Percentiles rank a stretch among this genome's conserved stretches.
These are phyloP conservation scores for Picea mariana DNA, from an alignment of 83 land plant species.

Conservation along the genomic window DNA sequence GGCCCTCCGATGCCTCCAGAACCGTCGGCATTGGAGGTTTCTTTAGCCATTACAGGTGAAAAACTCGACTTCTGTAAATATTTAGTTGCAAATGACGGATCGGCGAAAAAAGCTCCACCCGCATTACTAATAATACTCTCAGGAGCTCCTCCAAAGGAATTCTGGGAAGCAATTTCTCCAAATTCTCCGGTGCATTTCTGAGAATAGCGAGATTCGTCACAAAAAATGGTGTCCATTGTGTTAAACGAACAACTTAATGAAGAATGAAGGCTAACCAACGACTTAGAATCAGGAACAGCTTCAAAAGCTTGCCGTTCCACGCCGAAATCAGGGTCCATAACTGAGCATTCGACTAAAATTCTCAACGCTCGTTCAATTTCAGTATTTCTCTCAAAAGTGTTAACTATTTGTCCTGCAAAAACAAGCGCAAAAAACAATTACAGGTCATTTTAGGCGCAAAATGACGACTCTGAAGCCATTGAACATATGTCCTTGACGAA, in stretches of 20 bases:
- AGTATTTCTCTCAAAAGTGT: not conserved
- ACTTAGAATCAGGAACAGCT: constrained; percentile 12
- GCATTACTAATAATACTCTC: constrained; percentile 5
- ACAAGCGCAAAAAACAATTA: not conserved
- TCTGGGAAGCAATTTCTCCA: not conserved
- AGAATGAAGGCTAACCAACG: constrained; percentile 15
- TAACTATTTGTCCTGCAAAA: not conserved
- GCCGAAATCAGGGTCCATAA: constrained; percentile 15
- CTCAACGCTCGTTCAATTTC: not conserved
- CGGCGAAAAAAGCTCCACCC: constrained; percentile 11
- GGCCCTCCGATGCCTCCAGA: not conserved
- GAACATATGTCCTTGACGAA: too few species aligned
- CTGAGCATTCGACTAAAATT: not conserved
- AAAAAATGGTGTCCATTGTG: constrained; percentile 16
- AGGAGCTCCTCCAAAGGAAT: constrained; percentile 7
- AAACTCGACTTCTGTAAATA: constrained; percentile 1
- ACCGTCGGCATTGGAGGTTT: constrained; percentile 3
- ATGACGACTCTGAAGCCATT: not conserved
- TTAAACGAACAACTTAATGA: constrained; percentile 4
- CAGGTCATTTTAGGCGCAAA: not conserved
- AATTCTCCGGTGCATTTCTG: constrained; percentile 3
- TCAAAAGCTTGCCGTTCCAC: not conserved
- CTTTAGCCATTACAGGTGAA: constrained; percentile 9
- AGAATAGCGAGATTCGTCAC: constrained; percentile 3
- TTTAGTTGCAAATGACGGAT: constrained; percentile 11